Base-by-base conservation (phyloP, 805 yeast species). In the Myxozyma monticola region DNA sequence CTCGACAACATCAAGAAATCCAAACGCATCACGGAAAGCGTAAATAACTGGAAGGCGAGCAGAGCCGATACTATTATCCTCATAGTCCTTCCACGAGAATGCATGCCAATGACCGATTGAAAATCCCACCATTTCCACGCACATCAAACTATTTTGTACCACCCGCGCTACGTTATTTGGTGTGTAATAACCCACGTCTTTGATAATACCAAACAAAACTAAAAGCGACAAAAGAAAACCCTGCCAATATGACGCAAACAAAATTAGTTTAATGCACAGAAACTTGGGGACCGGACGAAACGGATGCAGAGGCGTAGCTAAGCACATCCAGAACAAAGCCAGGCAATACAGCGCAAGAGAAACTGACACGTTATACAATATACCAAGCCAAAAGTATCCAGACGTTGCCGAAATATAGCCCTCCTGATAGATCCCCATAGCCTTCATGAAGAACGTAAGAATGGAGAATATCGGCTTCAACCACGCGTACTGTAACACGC, bases 171-270 rank as follows among this genome's bases (percentile, higher is more conserved):
- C 59, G 10, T 68, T 59, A 38, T 69, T 69, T 9, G 65, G 53
- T n/a, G 71, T 66, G 2, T 61, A 49, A 15, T 62, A 56, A 14
- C 66, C 65, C 6, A 71, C 68, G 41, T 70, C 72, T 6, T 51
- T 63, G 48, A 61, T 60, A 35, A 51, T 45, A 52, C 60, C 70
- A 48, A 53, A 66, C 62, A 45, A 70, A 60, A 36, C 66, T 51
- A 54, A 79, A 58, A 37, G 73, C 42, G 46, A 82, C 76, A 61
- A 76, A 59, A 63, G 75, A 71, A 68, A 76, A 71, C 95, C 88
- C 65, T 93, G 99, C 99, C 99, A 93, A 66, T 89, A 93, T n/a
- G 96, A 86, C 21, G 96, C 98, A 74, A 93, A 93, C 42, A 93
- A 90, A 47, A 93, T 88, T 56, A 89, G 75, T 64, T 93, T 93